Evolutionary conservation across 2,329 filamentous ascomycete species (phyloP).

Genomic region (Cytospora piceae): DNA sequence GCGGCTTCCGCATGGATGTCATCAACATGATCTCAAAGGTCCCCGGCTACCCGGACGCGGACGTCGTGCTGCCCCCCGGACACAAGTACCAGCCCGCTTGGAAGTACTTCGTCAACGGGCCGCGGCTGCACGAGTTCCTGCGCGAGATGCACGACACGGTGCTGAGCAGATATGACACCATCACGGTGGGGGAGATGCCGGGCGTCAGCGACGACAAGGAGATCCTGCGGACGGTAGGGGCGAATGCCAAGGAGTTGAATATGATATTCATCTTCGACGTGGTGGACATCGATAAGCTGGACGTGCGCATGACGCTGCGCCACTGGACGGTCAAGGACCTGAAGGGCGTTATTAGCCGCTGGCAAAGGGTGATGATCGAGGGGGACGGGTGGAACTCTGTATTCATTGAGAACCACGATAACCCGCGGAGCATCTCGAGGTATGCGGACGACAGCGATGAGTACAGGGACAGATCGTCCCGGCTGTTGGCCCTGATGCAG

Average conservation of each 20-base stretch:
- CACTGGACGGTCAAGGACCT: conserved; percentile 54
- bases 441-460: conserved; percentile 56
- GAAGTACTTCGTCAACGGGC: conserved; percentile 24
- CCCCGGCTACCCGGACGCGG: conserved; percentile 23
- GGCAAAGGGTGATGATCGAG: conserved; percentile 63
- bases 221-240: conserved; percentile 26
- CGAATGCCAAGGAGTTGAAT: conserved; percentile 61
- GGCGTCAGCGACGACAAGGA: conserved; percentile 22
- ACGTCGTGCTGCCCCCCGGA: conserved; percentile 15
- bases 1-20: conserved; percentile 62
- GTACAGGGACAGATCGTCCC: conserved; percentile 55
- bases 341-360: conserved; percentile 57
- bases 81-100: conserved; percentile 24
- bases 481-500: conserved; percentile 63
- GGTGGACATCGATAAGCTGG: conserved; percentile 34
- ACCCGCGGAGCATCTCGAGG: conserved; percentile 62
- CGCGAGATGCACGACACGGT: conserved; percentile 23
- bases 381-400: conserved; percentile 67
- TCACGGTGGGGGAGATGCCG: conserved; percentile 30
- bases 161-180: conserved; percentile 26
- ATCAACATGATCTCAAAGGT: conserved; percentile 30
- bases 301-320: conserved; percentile 25
- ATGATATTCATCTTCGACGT: conserved; percentile 78
- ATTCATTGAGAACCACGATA: conserved; percentile 70
- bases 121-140: conserved; percentile 30